Evolutionary conservation across 306 rosid species (phyloP), one percentile per base, ranked within the genome.

Genomic region (Castanea sativa): DNA sequence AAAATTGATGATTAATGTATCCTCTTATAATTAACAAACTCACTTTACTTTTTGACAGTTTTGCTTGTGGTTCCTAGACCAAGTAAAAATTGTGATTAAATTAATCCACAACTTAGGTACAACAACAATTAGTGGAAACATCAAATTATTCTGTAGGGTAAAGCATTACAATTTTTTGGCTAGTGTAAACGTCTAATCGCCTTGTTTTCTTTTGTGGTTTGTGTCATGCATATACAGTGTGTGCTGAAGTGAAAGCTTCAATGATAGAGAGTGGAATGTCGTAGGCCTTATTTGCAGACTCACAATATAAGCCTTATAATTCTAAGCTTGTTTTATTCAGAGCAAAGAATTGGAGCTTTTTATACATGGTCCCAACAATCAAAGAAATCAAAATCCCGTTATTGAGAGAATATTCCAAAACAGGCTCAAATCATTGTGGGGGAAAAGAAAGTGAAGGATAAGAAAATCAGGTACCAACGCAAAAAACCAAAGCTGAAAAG

Each of bases 331-430:
- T 64, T 64, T 60, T 64, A 64, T 16, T 30, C 32, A 32, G 14
- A 15, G 32, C 2, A 0, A 11, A 14, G 32, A 29, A 29, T 64
- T 30, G 9, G n/a, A 12, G 29, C 38, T 55, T 38, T 55, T 38
- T 35, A 33, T 75, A 65, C 58, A 52, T 77, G 86, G 89, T 81
- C 88, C 85, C 80, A 6, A 76, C 61, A 76, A 71, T 70, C 30
- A 52, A 55, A 71, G 80, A 83, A 79, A 86, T 87, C 87, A 85
- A 79, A 79, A 35, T 76, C 87, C 76, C 74, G 79, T 81, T 76
- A 85, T 79, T 81, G 84, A 55, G 69, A 84, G 86, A 84, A 86
- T 90, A 80, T 87, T 87, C 90, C 71, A 77, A 79, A 71, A 84
- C 56, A 71, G 72, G 30, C 32, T 51, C 58, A 55, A 63, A 60